Percentiles rank a stretch among this genome's conserved stretches.
These are phyloP conservation scores for Aspergillus conjunctus DNA, from an alignment of 495 filamentous ascomycete genomes.

Conservation along the genomic window DNA sequence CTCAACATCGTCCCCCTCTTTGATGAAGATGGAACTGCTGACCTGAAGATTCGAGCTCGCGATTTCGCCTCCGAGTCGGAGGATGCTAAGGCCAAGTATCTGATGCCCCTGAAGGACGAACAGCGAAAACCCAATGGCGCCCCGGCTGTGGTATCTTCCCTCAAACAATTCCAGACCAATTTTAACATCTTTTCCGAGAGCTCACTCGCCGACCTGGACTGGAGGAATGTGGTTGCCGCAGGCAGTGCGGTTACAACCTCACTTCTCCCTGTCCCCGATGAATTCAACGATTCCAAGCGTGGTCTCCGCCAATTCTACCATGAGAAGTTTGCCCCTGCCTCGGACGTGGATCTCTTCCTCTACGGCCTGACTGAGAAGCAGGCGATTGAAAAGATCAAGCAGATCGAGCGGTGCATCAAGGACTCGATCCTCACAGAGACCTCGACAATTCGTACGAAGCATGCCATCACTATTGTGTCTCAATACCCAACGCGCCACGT, in stretches of 20 bases:
- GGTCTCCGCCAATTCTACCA: constrained; percentile 71
- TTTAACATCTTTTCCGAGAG: constrained; percentile 78
- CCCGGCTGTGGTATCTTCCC: constrained; percentile 61
- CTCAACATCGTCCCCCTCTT: constrained; percentile 75
- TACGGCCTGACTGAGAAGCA: constrained; percentile 73
- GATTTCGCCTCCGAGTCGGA: constrained; percentile 58
- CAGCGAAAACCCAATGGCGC: constrained; percentile 61
- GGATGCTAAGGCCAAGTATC: constrained; percentile 64
- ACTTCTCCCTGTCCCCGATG: constrained; percentile 68
- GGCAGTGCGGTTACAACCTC: constrained; percentile 76
- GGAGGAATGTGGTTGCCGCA: constrained; percentile 76
- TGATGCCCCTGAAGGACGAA: constrained; percentile 64
- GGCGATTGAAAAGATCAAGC: constrained; percentile 77
- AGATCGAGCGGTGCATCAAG: constrained; percentile 69
- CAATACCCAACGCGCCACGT: constrained; percentile 83
- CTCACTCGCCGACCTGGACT: constrained; percentile 64
- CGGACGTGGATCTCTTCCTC: constrained; percentile 83
- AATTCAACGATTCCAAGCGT: constrained; percentile 65
- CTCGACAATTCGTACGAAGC: constrained; percentile 76
- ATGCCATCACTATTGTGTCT: constrained; percentile 79
- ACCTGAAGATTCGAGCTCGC: constrained; percentile 64
- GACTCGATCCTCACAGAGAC: constrained; percentile 75
- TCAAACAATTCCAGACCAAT: constrained; percentile 73
- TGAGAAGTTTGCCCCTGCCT: constrained; percentile 74
- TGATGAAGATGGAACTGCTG: constrained; percentile 51